Evolutionary conservation across 495 filamentous ascomycete species (phyloP).

Genomic region (Friedmanniomyces endolithicus): DNA sequence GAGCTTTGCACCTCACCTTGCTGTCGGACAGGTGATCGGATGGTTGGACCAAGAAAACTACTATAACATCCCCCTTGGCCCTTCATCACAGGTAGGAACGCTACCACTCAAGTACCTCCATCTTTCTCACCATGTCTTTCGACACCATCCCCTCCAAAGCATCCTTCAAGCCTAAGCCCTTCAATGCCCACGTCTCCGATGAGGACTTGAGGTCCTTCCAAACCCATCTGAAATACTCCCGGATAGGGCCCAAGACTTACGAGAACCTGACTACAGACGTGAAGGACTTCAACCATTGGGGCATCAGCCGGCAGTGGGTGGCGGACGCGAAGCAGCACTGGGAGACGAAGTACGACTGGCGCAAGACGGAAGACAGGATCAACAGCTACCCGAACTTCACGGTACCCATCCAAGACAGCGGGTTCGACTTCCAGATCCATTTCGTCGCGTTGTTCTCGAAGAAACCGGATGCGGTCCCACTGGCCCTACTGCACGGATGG

Average conservation of each 20-base stretch:
- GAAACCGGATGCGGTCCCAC: conserved; percentile 46
- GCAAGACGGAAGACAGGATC: conserved; percentile 26
- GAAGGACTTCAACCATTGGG: conserved; percentile 31
- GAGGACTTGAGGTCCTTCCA: conserved; percentile 37
- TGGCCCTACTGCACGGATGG: conserved; percentile 51
- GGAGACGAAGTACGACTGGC: conserved; percentile 38
- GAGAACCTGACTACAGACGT: conserved; percentile 37
- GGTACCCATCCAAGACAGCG: conserved; percentile 34
- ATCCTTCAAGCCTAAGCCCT: conserved; percentile 26
- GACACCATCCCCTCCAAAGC: conserved; percentile 8
- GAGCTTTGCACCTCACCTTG: neutral
- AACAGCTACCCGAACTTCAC: conserved; percentile 56
- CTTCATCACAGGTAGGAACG: neutral
- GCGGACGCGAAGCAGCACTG: conserved; percentile 40
- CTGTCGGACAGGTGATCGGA: too few species aligned
- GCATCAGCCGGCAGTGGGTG: conserved; percentile 47
- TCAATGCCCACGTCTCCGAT: conserved; percentile 36
- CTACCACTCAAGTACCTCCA: neutral
- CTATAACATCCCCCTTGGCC: neutral
- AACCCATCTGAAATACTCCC: conserved; percentile 39
- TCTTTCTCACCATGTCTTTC: conserved; percentile 6
- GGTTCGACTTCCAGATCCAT: conserved; percentile 40
- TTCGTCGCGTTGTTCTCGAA: conserved; percentile 52
- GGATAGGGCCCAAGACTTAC: conserved; percentile 40
- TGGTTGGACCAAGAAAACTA: too few species aligned